A percentile compares a stretch with the other conserved stretches of the same genome.
phyloP scores from a whole-genome alignment of 1,139 yeast species.

The Debaryomyces singareniensis region DNA sequence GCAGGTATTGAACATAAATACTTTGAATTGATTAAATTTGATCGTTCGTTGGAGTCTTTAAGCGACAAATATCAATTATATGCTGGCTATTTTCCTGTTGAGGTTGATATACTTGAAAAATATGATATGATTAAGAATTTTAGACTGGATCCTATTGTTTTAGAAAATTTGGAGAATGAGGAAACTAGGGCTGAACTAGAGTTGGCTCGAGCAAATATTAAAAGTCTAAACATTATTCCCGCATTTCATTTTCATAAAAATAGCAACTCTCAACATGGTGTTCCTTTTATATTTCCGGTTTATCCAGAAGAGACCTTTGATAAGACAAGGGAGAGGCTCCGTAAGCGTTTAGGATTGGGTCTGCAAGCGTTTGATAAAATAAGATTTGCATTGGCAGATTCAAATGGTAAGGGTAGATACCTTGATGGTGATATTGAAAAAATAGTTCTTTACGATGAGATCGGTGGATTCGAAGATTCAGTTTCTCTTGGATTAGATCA shows the following conservation, averaged over 20 bases:
- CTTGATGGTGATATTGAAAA: constrained; percentile 51
- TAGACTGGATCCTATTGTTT: constrained; percentile 13
- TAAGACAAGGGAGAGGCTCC: constrained; percentile 65
- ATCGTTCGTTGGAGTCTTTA: constrained; percentile 28
- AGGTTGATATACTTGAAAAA: constrained; percentile 30
- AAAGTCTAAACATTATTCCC: constrained; percentile 36
- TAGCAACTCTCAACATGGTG: constrained; percentile 69
- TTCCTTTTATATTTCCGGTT: constrained; percentile 74
- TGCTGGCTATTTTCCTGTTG: constrained; percentile 41
- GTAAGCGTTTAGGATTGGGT: constrained; percentile 64
- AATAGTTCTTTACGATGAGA: constrained; percentile 48
- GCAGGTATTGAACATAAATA: constrained; percentile 40
- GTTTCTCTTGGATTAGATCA: constrained; percentile 72
- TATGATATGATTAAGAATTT: constrained; percentile 33
- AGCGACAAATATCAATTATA: constrained; percentile 32
- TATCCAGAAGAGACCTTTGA: constrained; percentile 57
- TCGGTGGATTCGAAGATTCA: constrained; percentile 38
- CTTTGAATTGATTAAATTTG: constrained; percentile 30
- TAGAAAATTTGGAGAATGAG: constrained; percentile 20
- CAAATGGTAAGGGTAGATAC: constrained; percentile 34
- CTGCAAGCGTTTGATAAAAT: constrained; percentile 74
- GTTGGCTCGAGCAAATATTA: constrained; percentile 26
- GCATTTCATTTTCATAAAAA: constrained; percentile 74
- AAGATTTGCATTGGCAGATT: constrained; percentile 53
- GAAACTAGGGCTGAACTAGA: constrained; percentile 21